phyloP scores from a whole-genome alignment of 768 basidiomycete species.

The Tephrocybe sp. region DNA sequence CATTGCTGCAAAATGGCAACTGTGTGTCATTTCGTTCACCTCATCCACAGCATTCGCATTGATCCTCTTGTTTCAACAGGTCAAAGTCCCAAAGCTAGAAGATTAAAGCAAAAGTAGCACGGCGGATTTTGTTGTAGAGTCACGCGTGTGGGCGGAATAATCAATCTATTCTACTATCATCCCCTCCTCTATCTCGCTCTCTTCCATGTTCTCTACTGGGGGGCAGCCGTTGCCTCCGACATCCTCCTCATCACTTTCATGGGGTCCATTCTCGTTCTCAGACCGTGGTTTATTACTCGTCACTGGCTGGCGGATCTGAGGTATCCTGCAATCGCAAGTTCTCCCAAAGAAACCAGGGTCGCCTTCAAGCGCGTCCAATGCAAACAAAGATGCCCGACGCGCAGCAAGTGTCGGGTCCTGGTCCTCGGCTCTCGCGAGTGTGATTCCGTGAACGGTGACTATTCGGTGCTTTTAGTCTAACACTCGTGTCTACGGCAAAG shows the following conservation, averaged over 20 bases:
- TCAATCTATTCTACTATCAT: conserved; percentile 20
- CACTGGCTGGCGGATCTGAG: conserved; percentile 37
- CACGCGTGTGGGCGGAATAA: not conserved
- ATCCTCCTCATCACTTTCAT: conserved; percentile 16
- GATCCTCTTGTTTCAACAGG: conserved; percentile 27
- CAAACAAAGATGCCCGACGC: conserved; percentile 58
- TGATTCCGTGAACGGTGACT: conserved; percentile 70
- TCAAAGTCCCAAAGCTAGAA: conserved; percentile 35
- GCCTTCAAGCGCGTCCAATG: conserved; percentile 66
- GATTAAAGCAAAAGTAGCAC: not conserved
- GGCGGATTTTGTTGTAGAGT: not conserved
- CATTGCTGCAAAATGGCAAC: conserved; percentile 54
- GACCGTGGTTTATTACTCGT: conserved; percentile 26
- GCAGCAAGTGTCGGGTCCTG: conserved; percentile 50
- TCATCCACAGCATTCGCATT: no score
- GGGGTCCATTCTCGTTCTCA: conserved; percentile 16
- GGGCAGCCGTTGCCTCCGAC: conserved; percentile 6
- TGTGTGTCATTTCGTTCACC: conserved; percentile 46
- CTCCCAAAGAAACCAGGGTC: conserved; percentile 60
- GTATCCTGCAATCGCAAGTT: conserved; percentile 65
- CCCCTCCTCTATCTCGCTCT: conserved; percentile 17
- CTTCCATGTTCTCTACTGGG: not conserved
- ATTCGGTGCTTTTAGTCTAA: conserved; percentile 7
- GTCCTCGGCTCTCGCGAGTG: conserved; percentile 59
- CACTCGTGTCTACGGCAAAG: not conserved